Conservation (phyloP, 345 rosid species). For the Populus tremula region DNA sequence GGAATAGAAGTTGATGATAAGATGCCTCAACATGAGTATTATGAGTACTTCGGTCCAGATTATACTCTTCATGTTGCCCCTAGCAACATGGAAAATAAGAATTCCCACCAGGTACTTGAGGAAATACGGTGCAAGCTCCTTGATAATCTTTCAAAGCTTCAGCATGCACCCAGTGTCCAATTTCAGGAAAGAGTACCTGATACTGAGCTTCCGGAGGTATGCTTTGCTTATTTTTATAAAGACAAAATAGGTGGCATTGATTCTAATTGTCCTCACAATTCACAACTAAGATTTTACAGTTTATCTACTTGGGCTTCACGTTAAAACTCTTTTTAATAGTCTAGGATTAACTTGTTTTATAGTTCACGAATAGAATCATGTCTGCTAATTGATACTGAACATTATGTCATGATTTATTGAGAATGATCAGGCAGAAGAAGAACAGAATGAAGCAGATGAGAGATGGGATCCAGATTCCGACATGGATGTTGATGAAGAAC, state of each 20-base stretch:
- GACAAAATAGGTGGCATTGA: neutral
- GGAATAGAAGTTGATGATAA: constrained; percentile 70
- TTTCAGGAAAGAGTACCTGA: constrained; percentile 91
- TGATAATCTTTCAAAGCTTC: constrained; percentile 82
- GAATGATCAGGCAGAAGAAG: constrained; percentile 59
- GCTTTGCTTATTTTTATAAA: neutral
- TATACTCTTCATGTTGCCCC: constrained; percentile 70
- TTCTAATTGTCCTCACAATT: neutral
- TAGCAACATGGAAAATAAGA: constrained; percentile 67
- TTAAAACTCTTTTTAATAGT: neutral
- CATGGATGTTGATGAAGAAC: constrained; percentile 74
- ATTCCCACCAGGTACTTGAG: constrained; percentile 66
- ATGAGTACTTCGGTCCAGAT: constrained; percentile 76
- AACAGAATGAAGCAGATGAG: constrained; percentile 74
- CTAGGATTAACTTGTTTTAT: neutral
- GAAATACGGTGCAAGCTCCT: constrained; percentile 80
- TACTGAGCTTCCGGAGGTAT: constrained; percentile 39
- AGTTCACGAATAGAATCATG: neutral
- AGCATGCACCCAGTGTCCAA: constrained; percentile 95
- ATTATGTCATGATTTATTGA: constrained; percentile 3
- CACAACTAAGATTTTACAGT: neutral
- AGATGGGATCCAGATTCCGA: constrained; percentile 83
- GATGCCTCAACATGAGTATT: constrained; percentile 81
- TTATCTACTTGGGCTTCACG: neutral
- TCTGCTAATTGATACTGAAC: constrained; percentile 8